Base-by-base conservation (phyloP, 495 filamentous ascomycete genomes). In the Podospora didyma region DNA sequence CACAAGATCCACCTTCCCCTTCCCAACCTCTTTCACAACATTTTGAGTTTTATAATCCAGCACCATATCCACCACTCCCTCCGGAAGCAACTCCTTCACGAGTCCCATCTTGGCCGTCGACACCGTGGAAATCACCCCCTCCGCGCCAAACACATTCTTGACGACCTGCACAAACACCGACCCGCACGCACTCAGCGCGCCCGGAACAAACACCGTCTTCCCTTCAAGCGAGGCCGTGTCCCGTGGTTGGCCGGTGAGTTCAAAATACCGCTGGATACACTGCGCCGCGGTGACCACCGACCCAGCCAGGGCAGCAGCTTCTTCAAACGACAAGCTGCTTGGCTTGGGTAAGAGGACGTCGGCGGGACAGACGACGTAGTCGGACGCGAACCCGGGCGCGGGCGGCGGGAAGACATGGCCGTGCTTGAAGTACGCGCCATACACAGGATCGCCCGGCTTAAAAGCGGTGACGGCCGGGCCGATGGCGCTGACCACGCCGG, bases 181-280 rank as follows among this genome's bases (percentile, higher is more conserved):
- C 6, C 82, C 81, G 0, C 73, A 80, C 2, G 73, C 77, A 54
- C 80, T 76, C 49, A 85, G 73, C 4, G 74, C 80, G 19, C 66
- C 80, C 11, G 81, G 71, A 7, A 84, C 67, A 57, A 79, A 79
- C 3, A 82, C 79, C 14, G 79, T 82, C 69, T 84, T 85, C 7
- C 79, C 81, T 23, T 72, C 67, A 41, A 80, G 59, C 9, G 52
- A 67, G 46, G 47, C 74, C 39, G 59, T 62, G 5, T 53, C 45
- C 12, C 31, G 20, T 34, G 64, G 62, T 67, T 74, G 70, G 34
- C 75, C 73, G 26, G 72, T 51, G 16, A 60, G 28, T 34, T 63
- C 51, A 46, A 79, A 60, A 6, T 68, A 80, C 2, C 62, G 61
- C 35, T 71, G 63, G 7, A 82, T 59, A 11, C 72, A 65, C 61